A percentile compares a stretch with the other conserved stretches of the same genome.
Evolutionary conservation across 1,284 basidiomycete species (phyloP).

Genomic region (Rhodotorula sp.): DNA sequence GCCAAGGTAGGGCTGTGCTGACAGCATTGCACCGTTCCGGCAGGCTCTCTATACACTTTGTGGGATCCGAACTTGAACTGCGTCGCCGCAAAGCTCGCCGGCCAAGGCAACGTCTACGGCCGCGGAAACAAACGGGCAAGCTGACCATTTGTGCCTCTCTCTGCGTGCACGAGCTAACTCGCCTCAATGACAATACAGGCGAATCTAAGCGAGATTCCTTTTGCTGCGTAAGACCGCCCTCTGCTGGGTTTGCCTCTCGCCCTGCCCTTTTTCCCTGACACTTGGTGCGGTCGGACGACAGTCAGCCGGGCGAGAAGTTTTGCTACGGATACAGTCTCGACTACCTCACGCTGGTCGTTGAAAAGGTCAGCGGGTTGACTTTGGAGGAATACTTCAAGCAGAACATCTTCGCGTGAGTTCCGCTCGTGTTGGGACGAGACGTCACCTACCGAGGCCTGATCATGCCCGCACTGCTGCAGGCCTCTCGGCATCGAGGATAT

Average conservation of each 20-base stretch:
- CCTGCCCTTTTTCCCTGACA: too few species aligned
- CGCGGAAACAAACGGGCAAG: background rate
- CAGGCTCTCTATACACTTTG: background rate
- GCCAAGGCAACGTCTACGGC: background rate
- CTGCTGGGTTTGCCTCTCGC: background rate
- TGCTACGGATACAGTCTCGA: constrained; percentile 27
- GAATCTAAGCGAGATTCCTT: background rate
- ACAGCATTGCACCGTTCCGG: background rate
- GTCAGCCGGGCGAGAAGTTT: constrained; percentile 8
- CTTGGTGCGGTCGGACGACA: background rate
- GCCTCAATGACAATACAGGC: background rate
- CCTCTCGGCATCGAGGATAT: constrained; percentile 35
- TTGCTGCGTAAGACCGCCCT: background rate
- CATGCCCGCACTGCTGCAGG: background rate
- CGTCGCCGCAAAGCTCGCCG: background rate
- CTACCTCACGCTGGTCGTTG: constrained; percentile 23
- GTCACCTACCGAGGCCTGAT: background rate
- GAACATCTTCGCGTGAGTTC: constrained; percentile 24
- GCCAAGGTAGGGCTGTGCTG: background rate
- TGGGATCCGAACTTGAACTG: background rate
- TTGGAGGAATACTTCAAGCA: constrained; percentile 22
- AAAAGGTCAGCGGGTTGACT: constrained; percentile 14
- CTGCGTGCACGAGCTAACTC: background rate
- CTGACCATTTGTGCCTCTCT: background rate
- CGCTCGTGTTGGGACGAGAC: background rate